Evolutionary conservation across 2,329 filamentous ascomycete genomes (phyloP).

Genomic region (Penicillium sp.): DNA sequence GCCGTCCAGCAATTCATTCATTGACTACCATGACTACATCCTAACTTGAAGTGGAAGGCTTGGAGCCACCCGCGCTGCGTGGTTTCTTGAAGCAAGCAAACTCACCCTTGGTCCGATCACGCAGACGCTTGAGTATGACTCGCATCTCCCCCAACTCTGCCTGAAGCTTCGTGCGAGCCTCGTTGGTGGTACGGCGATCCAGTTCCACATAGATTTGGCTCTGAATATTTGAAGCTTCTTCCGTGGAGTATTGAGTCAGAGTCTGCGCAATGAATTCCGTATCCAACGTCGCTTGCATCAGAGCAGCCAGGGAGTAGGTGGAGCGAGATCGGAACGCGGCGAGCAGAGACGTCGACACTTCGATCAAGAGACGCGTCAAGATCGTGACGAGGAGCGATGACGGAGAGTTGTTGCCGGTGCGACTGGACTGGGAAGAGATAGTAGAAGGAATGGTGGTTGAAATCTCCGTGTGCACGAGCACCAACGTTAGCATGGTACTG

Average conservation of each 20-base stretch:
- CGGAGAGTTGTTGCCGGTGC: slow-evolving; percentile 60
- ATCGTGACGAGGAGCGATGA: slow-evolving; percentile 69
- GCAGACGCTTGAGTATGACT: slow-evolving; percentile 72
- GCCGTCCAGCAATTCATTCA: too few species aligned
- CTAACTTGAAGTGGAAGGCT: slow-evolving; percentile 13
- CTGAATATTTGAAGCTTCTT: slow-evolving; percentile 73
- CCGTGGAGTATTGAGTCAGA: slow-evolving; percentile 79
- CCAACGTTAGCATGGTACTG: slow-evolving; percentile 73
- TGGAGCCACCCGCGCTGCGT: slow-evolving; percentile 35
- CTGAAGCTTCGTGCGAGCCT: slow-evolving; percentile 72
- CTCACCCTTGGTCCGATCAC: slow-evolving; percentile 75
- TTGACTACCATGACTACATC: not conserved
- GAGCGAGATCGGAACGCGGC: slow-evolving; percentile 65
- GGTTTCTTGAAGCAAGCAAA: slow-evolving; percentile 78
- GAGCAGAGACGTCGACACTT: slow-evolving; percentile 72
- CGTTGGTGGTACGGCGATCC: slow-evolving; percentile 81
- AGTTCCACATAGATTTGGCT: slow-evolving; percentile 87
- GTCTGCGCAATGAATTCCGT: slow-evolving; percentile 97
- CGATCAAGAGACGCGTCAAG: slow-evolving; percentile 78
- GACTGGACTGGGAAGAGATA: slow-evolving; percentile 68
- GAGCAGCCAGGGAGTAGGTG: slow-evolving; percentile 67
- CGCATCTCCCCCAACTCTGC: slow-evolving; percentile 86
- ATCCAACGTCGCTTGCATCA: slow-evolving; percentile 96
- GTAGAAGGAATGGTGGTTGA: slow-evolving; percentile 64
- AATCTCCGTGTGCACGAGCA: slow-evolving; percentile 86